Base-by-base conservation (phyloP, 1,139 yeast genomes). In the Pneumocystis sp. region DNA sequence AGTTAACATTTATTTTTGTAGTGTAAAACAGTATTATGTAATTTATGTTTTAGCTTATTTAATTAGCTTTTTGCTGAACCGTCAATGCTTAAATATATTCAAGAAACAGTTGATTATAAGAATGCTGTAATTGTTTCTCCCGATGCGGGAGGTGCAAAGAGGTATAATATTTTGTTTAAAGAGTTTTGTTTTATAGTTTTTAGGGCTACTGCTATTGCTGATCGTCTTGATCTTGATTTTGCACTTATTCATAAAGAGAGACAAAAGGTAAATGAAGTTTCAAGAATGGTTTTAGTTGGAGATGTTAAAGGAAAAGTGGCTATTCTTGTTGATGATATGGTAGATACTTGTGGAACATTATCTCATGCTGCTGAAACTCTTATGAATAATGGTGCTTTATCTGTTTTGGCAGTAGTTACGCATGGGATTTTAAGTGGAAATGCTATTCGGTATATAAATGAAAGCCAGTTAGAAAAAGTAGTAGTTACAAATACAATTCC, bases 61-160 rank as follows among this genome's bases (percentile, higher is more conserved):
- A 50, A 50, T 25, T 50, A 50, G 57, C 57, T 50, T 96, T 40
- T 97, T 93, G 76, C 98, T 97, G 65, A 85, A 89, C 71, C 96
- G 89, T 50, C 89, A 91, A 67, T 82, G 93, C 73, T 91, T 89
- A 74, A 89, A 93, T 69, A 83, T 84, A 69, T 96, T 89, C 71
- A 62, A 61, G 81, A 85, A 70, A 81, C 87, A 67, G 81, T 82
- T 68, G 85, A 81, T 72, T 77, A 76, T 71, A 79, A 82, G 61
- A 85, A 89, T 69, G 85, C 95, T 50, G 89, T 91, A 67, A 87
- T 93, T 68, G 89, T 90, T 31, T 89, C 97, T 0, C 98, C 98
- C 2, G 98, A 93, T 78, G 98, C 98, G 3, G 98, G 98, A 72
- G 98, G 98, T 67, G 98, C 98, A 67, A 93, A 93, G 76, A 84